Percentiles rank a stretch among this genome's conserved stretches.
phyloP scores from a whole-genome alignment of 495 filamentous ascomycete species.

The Aspergillus hancockii region DNA sequence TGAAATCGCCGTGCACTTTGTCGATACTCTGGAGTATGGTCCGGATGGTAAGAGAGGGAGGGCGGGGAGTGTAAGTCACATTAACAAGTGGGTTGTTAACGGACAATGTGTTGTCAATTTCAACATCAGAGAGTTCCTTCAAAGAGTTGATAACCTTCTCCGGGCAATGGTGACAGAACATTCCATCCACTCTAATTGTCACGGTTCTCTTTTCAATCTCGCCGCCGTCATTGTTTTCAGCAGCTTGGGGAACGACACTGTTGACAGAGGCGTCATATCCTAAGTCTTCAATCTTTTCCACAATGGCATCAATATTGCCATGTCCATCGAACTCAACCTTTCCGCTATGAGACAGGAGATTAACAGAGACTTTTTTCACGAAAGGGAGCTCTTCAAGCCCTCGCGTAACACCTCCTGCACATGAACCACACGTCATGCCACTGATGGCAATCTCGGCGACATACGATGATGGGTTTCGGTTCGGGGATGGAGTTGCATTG shows the following conservation, averaged over 20 bases:
- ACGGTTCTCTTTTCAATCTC: constrained; percentile 53
- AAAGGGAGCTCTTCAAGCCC: constrained; percentile 64
- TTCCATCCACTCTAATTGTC: constrained; percentile 71
- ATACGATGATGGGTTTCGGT: constrained; percentile 22
- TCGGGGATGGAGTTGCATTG: constrained; percentile 20
- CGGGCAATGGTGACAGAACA: constrained; percentile 88
- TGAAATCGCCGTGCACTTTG: constrained; percentile 64
- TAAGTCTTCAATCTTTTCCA: constrained; percentile 73
- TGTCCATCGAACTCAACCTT: constrained; percentile 60
- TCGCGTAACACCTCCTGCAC: constrained; percentile 63
- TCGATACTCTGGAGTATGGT: constrained; percentile 68
- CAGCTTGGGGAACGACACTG: constrained; percentile 26
- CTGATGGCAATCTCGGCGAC: constrained; percentile 68
- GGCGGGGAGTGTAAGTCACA: constrained; percentile 67
- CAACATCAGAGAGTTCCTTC: constrained; percentile 49
- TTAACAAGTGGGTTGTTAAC: constrained; percentile 64
- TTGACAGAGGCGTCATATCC: constrained; percentile 73
- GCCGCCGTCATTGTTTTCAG: constrained; percentile 8
- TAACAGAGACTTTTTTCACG: constrained; percentile 64
- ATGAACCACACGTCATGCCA: constrained; percentile 85
- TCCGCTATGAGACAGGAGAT: constrained; percentile 72
- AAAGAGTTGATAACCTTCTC: constrained; percentile 57
- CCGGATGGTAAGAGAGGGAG: constrained; percentile 74
- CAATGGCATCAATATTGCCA: constrained; percentile 57
- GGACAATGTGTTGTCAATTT: constrained; percentile 51